A percentile compares a stretch with the other conserved stretches of the same genome.
Conservation (phyloP, 495 filamentous ascomycete genomes). For the Hypoxylon lenormandii region DNA sequence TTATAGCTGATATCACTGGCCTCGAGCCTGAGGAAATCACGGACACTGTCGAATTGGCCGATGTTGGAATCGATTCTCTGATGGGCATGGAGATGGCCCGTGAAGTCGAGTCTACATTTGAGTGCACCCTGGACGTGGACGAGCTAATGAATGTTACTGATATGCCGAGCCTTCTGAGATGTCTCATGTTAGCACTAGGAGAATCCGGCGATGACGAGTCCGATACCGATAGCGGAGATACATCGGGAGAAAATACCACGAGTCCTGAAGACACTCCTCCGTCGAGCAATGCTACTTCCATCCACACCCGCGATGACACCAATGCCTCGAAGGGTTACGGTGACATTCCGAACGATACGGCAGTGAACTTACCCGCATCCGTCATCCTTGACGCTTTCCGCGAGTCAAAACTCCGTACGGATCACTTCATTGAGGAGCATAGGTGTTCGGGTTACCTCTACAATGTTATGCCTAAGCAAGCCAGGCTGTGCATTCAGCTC, state of each 20-base stretch:
- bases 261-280: slow-evolving; percentile 15
- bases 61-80: slow-evolving; percentile 67
- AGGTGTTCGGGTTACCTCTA: slow-evolving; percentile 8
- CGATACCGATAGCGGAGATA: background rate
- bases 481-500: slow-evolving; percentile 53
- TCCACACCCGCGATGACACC: background rate
- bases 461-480: slow-evolving; percentile 6
- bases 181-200: slow-evolving; percentile 5
- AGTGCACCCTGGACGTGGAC: slow-evolving; percentile 46
- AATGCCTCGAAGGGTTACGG: background rate
- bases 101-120: slow-evolving; percentile 61
- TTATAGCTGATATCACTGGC: slow-evolving; percentile 57
- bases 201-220: slow-evolving; percentile 11
- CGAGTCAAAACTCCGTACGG: slow-evolving; percentile 11
- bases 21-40: slow-evolving; percentile 59
- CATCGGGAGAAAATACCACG: slow-evolving; percentile 5
- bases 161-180: slow-evolving; percentile 7
- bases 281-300: slow-evolving; percentile 14
- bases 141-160: slow-evolving; percentile 16
- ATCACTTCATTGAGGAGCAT: slow-evolving; percentile 18
- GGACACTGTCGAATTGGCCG: slow-evolving; percentile 56
- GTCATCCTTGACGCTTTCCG: slow-evolving; percentile 11
- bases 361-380: slow-evolving; percentile 8
- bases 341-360: background rate
- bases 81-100: slow-evolving; percentile 67